Conservation (phyloP, 1,284 basidiomycete species). For the Apiotrichum gamsii region DNA sequence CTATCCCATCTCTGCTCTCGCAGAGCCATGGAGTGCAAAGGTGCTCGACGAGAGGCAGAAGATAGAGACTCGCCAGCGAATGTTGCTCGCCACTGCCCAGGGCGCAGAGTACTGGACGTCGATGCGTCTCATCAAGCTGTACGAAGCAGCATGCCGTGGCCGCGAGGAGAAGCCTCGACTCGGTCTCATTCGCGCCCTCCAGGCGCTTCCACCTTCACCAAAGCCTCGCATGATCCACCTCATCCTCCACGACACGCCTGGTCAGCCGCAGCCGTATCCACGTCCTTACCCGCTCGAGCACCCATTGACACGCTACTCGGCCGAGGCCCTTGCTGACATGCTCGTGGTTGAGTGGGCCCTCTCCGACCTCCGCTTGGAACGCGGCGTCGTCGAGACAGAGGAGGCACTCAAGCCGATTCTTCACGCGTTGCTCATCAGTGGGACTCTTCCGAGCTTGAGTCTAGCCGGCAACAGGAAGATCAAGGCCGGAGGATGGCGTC, state of each 20-base stretch:
- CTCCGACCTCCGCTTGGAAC: conserved; percentile 69
- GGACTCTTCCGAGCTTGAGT: conserved; percentile 72
- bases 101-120: conserved; percentile 46
- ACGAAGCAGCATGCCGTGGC: conserved; percentile 44
- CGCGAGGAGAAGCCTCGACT: conserved; percentile 57
- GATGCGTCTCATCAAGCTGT: conserved; percentile 38
- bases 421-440: conserved; percentile 80
- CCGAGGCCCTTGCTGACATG: conserved; percentile 77
- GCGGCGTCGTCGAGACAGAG: conserved; percentile 69
- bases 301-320: conserved; percentile 62
- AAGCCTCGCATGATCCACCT: conserved; percentile 34
- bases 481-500: conserved; percentile 68
- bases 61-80: conserved; percentile 54
- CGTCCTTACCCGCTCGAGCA: conserved; percentile 31
- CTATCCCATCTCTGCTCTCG: conserved; percentile 74
- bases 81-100: conserved; percentile 52
- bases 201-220: conserved; percentile 43
- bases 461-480: conserved; percentile 80
- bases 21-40: conserved; percentile 67
- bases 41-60: conserved; percentile 50
- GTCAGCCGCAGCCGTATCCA: conserved; percentile 3
- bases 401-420: conserved; percentile 79
- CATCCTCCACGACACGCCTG: conserved; percentile 19
- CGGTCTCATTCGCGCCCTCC: conserved; percentile 62
- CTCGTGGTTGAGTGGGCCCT: conserved; percentile 85